These are phyloP conservation scores for Globisporangium polare DNA, from an alignment of 352 stramenopile genomes.

Conservation along the genomic window DNA sequence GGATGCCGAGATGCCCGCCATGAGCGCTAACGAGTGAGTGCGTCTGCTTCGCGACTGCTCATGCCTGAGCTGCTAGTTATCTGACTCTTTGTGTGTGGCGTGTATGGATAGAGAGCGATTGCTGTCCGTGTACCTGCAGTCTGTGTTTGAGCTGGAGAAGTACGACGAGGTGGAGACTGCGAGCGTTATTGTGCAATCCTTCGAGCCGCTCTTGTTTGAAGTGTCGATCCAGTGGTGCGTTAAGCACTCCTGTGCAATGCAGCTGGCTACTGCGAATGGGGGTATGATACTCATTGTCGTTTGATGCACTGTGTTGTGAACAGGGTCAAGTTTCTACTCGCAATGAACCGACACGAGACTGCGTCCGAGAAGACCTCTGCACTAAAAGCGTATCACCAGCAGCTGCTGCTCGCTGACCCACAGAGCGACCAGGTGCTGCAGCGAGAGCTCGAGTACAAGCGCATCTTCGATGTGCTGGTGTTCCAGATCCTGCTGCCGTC, in stretches of 20 bases:
- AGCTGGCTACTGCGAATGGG: not conserved
- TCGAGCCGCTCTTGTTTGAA: constrained; percentile 36
- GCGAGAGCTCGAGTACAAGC: constrained; percentile 21
- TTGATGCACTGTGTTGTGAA: not conserved
- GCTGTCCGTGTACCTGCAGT: constrained; percentile 62
- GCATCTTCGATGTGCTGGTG: constrained; percentile 34
- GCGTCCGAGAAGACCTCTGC: constrained; percentile 31
- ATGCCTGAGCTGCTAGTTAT: not conserved
- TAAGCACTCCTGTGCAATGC: not conserved
- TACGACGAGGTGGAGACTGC: constrained; percentile 55
- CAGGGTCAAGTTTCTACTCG: constrained; percentile 61
- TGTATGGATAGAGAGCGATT: constrained; percentile 40
- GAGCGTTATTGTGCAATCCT: constrained; percentile 29
- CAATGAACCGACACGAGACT: constrained; percentile 39
- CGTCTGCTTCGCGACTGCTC: constrained; percentile 3
- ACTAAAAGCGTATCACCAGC: constrained; percentile 10
- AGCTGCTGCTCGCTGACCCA: not conserved
- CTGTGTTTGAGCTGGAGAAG: constrained; percentile 55
- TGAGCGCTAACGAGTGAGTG: constrained; percentile 8
- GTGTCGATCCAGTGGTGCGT: constrained; percentile 43
- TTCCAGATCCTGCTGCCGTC: constrained; percentile 45
- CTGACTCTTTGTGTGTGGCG: not conserved
- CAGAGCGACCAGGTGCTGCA: constrained; percentile 5
- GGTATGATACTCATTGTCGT: not conserved
- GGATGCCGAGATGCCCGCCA: not conserved